Base-by-base conservation (phyloP, 2,329 filamentous ascomycete genomes). In the Pseudocercospora pini-densiflorae region DNA sequence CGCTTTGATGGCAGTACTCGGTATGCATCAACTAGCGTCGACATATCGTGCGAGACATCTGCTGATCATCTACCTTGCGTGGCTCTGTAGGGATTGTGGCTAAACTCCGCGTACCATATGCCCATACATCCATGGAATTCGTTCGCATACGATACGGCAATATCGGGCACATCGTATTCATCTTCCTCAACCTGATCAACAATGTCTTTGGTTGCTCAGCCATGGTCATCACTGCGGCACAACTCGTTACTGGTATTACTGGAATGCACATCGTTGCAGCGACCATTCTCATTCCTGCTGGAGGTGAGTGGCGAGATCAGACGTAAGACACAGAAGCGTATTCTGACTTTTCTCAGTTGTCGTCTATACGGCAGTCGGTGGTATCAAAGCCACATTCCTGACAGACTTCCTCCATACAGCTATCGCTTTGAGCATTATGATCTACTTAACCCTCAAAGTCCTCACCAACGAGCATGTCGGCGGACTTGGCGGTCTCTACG, bases 71-170 rank as follows among this genome's bases (percentile, higher is more conserved):
- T 61, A 19, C 43, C 51, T 24, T 55, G 51, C 53, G 19, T 24
- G 31, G 3, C 7, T 19, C 14, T 19, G 31, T 23, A 57, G 61
- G 83, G 4, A 81, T 85, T 6, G 72, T 84, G 55, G 81, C 81
- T 8, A 85, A 85, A 70, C 78, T 85, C 27, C 76, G 83, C 40
- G 82, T 85, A 0, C 83, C 83, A 0, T 83, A 84, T 63, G 83
- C 83, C 0, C 83, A 85, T 63, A 85, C 83, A 0, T 83, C 81
- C 3, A 77, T 85, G 2, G 83, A 85, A 68, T 84, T 85, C 51
- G 81, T 85, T 43, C 78, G 78, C 3, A 81, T 81, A 74, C 65
- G 74, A 64, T 75, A 76, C 57, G 74, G 74, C 7, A 68, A 61
- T 9, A 68, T 68, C 31, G 73, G 66, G n/a, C 73, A 75, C 24